Base-by-base conservation (phyloP, 73 alveolate genomes). In the Durusdinium trenchii region DNA sequence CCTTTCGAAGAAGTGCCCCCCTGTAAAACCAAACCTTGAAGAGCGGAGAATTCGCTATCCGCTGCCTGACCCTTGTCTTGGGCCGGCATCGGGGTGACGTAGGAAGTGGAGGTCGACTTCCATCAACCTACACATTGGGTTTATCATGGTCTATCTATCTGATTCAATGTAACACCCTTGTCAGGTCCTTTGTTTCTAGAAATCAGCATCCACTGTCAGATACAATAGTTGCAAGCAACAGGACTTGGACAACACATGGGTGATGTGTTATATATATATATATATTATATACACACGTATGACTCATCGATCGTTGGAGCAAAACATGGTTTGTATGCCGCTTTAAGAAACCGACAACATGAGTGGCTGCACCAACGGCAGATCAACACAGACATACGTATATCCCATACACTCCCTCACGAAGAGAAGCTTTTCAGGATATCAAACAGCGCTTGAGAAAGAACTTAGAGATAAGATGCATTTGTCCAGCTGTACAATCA, bases 1-100 rank as follows among this genome's bases (percentile, higher is more conserved):
- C 38, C 61, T 91, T 23, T 91, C 98, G 73, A 91, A 91, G 98
- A 76, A 30, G 98, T 67, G 86, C 81, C 38, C 86, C 16, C n/a
- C n/a, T n/a, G n/a, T n/a, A n/a, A n/a, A n/a, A n/a, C n/a, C n/a
- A n/a, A n/a, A n/a, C n/a, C n/a, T n/a, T n/a, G n/a, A n/a, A n/a
- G n/a, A n/a, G n/a, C n/a, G n/a, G n/a, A n/a, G n/a, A n/a, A n/a
- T n/a, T n/a, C n/a, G n/a, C n/a, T n/a, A 18, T 26, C 16, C 28
- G 32, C 20, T 45, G 43, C 50, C 82, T 35, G 23, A 32, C n/a
- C 46, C 28, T 35, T 9, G 12, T 36, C 82, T 69, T 5, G 82
- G 82, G 36, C 82, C 42, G 0, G 12, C 36, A 32, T 64, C 10
- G 42, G 12, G 6, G 42, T 40, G 64, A 12, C 9, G 64, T 12